Evolutionary conservation across 371 early-diverging fungal genomes (phyloP), one percentile per base, ranked within the genome.

Genomic region (Rhizopus delemar): DNA sequence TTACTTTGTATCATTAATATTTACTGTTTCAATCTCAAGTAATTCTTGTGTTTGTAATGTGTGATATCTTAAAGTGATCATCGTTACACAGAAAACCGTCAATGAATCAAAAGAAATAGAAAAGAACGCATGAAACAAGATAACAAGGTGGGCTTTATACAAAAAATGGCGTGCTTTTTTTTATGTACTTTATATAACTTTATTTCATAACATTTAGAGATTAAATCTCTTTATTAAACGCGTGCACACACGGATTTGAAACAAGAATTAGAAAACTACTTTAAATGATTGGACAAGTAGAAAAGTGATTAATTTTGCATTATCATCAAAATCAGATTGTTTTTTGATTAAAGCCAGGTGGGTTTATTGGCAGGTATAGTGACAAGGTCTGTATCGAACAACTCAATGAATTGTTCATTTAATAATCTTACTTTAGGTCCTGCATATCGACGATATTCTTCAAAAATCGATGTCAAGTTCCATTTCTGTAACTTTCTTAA

Each of bases 391-490:
- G 93, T 93, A 72, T 97, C 97, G 74, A 97, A 97, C 31, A 97
- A 73, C 74, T 97, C 97, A 55, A 97, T 95, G 71, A 93, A 92
- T 66, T 93, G 92, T 68, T 97, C 97, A 65, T 95, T 95, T 50
- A 95, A 73, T 16, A 95, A 74, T 36, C 97, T 84, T 34, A 95
- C 96, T 77, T 97, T 97, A 1, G 93, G 91, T 4, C 96, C 97
- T n/a, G 96, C 95, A 73, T 93, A 97, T 46, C 97, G 81, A 38
- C 97, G 82, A 73, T 98, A 98, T 68, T 98, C 98, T 70, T 96
- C 97, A 75, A 98, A 96, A 22, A 98, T 98, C 12, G 93, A 90
- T 11, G 98, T 95, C 66, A 98, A 74, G 70, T 95, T 98, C 98
- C 98, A 98, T 33, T 89, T 80, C 69, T 98, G 98, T 39, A 98